Evolutionary conservation across 1,284 basidiomycete species (phyloP).

Genomic region (Neonothopanus nambi): DNA sequence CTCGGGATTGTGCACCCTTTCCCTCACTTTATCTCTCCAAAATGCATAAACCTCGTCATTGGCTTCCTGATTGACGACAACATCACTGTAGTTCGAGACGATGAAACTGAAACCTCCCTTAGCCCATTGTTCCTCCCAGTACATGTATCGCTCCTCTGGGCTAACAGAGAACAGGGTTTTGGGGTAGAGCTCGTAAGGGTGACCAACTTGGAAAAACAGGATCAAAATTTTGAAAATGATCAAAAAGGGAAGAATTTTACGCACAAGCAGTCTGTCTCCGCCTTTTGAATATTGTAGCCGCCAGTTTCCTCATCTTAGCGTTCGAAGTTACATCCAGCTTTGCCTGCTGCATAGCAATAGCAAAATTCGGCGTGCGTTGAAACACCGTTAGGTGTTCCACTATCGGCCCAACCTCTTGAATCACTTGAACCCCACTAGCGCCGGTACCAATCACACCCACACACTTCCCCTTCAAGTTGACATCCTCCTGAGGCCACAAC

Average conservation of each 20-base stretch:
- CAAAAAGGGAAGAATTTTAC: not conserved
- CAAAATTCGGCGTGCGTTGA: constrained; percentile 26
- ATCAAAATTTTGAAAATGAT: not conserved
- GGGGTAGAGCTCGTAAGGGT: not conserved
- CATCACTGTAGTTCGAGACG: constrained; percentile 18
- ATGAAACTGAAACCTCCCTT: constrained; percentile 22
- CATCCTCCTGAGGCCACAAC: too few species aligned
- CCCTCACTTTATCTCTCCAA: constrained; percentile 24
- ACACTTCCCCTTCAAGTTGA: too few species aligned
- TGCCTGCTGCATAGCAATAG: constrained; percentile 25
- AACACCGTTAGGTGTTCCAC: constrained; percentile 27
- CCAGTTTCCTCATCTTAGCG: constrained; percentile 19
- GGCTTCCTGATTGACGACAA: constrained; percentile 5
- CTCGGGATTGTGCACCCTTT: constrained; percentile 20
- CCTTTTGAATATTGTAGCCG: constrained; percentile 19
- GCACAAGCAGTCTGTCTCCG: constrained; percentile 22
- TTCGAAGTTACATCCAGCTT: constrained; percentile 15
- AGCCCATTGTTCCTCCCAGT: constrained; percentile 23
- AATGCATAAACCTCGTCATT: too few species aligned
- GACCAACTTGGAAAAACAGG: not conserved
- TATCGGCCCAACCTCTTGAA: too few species aligned
- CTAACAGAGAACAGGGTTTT: constrained; percentile 1
- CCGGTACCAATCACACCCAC: too few species aligned
- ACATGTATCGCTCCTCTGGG: constrained; percentile 21
- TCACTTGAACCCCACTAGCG: too few species aligned